Percentiles rank a stretch among this genome's conserved stretches.
Conservation (phyloP, 2,329 filamentous ascomycete genomes). For the Achaetomium macrosporum region DNA sequence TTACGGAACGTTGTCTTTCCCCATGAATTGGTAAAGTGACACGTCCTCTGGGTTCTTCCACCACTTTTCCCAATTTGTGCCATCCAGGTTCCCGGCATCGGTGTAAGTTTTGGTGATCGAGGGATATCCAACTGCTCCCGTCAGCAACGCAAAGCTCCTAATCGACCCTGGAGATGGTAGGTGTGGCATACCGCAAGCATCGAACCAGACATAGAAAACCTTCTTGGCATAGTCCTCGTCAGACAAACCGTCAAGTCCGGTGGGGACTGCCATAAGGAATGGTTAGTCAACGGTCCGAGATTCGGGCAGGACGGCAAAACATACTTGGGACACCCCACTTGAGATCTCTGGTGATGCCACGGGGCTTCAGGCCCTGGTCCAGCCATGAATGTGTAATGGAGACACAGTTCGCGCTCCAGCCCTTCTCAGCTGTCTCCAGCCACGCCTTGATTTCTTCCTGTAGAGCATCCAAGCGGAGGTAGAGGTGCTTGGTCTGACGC, state of each 20-base stretch:
- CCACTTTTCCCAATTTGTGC: conserved; percentile 82
- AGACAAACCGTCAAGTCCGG: conserved; percentile 43
- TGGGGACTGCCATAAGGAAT: conserved; percentile 35
- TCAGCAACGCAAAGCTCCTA: conserved; percentile 4
- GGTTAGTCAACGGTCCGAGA: not conserved
- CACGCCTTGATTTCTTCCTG: conserved; percentile 72
- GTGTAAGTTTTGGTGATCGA: conserved; percentile 92
- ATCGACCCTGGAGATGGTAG: not conserved
- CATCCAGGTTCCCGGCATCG: conserved; percentile 38
- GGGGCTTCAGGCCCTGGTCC: conserved; percentile 73
- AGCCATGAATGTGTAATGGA: conserved; percentile 77
- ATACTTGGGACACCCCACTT: conserved; percentile 68
- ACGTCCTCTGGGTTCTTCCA: conserved; percentile 89
- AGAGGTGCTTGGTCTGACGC: conserved; percentile 83
- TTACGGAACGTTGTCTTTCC: conserved; percentile 69
- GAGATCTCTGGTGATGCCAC: conserved; percentile 87
- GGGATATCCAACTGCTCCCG: conserved; percentile 64
- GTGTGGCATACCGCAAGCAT: conserved; percentile 60
- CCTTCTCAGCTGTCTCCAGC: conserved; percentile 65
- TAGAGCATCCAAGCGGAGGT: conserved; percentile 78
- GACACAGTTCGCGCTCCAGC: conserved; percentile 71
- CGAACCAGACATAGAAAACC: conserved; percentile 70
- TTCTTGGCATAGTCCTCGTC: conserved; percentile 52
- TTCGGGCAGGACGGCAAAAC: not conserved
- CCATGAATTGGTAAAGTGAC: conserved; percentile 89